A percentile compares a stretch with the other conserved stretches of the same genome.
phyloP scores from a whole-genome alignment of 768 basidiomycete genomes.

The Kwoniella mangroviensis region DNA sequence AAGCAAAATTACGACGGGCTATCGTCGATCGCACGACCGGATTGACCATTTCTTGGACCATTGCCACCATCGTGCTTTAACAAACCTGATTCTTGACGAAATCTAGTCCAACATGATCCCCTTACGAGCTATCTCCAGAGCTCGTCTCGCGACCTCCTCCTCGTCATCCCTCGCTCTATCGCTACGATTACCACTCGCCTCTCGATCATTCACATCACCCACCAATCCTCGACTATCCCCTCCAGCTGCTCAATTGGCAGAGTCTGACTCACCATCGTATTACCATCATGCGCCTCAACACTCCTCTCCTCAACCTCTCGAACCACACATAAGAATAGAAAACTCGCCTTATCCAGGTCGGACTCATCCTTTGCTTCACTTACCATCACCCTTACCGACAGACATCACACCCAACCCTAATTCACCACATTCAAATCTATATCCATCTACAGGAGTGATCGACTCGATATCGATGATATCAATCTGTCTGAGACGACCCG shows the following conservation, averaged over 20 bases:
- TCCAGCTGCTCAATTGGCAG: constrained; percentile 43
- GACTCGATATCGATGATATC: constrained; percentile 53
- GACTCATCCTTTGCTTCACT: constrained; percentile 20
- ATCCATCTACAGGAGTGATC: constrained; percentile 50
- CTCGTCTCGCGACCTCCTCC: constrained; percentile 2
- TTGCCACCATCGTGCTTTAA: constrained; percentile 9
- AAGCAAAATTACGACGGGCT: not conserved
- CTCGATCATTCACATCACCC: constrained; percentile 26
- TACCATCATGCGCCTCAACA: constrained; percentile 24
- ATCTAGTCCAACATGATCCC: constrained; percentile 14
- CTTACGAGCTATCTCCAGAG: constrained; percentile 5
- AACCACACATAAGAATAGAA: constrained; percentile 21
- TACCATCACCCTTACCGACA: constrained; percentile 41
- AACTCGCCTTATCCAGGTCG: constrained; percentile 23
- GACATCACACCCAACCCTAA: constrained; percentile 22
- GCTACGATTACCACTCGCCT: not conserved
- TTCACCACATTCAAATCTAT: constrained; percentile 36
- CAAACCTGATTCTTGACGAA: not conserved
- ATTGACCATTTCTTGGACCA: not conserved
- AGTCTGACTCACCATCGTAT: constrained; percentile 28
- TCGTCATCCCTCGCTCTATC: not conserved
- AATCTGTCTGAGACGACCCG: constrained; percentile 51
- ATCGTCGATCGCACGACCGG: constrained; percentile 6
- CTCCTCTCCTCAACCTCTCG: constrained; percentile 26
- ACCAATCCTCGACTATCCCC: constrained; percentile 27